Base-by-base conservation (phyloP, 768 basidiomycete species). In the Sistotremastrum suecicum region DNA sequence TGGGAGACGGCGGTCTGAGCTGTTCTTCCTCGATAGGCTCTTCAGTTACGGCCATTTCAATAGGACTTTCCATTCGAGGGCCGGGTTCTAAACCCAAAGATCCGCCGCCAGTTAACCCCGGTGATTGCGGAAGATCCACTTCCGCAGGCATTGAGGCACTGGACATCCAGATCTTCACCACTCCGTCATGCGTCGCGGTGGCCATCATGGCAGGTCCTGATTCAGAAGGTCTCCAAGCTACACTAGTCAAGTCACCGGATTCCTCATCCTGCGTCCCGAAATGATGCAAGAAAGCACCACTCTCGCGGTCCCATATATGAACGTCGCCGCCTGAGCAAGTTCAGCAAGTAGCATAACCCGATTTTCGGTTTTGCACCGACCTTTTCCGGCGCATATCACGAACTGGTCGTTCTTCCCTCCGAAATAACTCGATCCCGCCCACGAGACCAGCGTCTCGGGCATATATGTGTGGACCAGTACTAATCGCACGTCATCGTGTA, bases 401-500 rank as follows among this genome's bases (percentile, higher is more conserved):
- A 55, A 37, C 35, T 53, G 50, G 47, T 55, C 54, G 7, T 49
- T 31, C 29, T 20, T 40, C 29, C 54, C 54, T 33, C 47, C 54
- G 33, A 54, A 46, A 43, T 53, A 55, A 6, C 45, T 51, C 5
- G 54, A 43, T 12, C 53, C 54, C 8, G 54, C 53, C 42, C 51
- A 55, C 34, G 51, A 50, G 11, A 51, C 50, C 3, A 34, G 32
- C 5, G 28, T 12, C 3, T 52, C 43, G 4, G 50, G 53, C 34
- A 48, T 45, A 38, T 54, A 53, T 3, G 53, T 55, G 34, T 51
- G 47, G 11, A 45, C 37, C n/a, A 51, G 43, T 6, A 40, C 39
- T 7, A 54, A 36, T 20, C 55, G 49, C 55, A 62, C 47, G 51
- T 56, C 46, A 34, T 44, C 50, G 7, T 45, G 43, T 7, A 58